Evolutionary conservation across 73 alveolate species (phyloP).

Genomic region (Chromera velia): DNA sequence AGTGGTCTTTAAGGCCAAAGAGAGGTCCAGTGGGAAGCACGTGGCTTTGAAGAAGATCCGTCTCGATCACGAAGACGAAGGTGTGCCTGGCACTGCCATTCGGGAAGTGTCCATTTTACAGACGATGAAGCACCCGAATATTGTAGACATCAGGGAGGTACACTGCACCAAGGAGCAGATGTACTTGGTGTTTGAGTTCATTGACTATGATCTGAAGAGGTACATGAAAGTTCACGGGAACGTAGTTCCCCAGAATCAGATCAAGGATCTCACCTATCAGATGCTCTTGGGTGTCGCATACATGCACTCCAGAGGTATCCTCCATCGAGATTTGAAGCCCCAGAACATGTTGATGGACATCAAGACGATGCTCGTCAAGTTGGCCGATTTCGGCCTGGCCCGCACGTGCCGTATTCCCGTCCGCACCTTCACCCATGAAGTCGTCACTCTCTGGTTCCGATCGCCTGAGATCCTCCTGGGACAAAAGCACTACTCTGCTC

Average conservation of each 20-base stretch:
- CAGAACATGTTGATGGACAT: slow-evolving; percentile 58
- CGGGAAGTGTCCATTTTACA: slow-evolving; percentile 81
- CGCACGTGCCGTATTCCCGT: slow-evolving; percentile 58
- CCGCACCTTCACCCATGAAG: slow-evolving; percentile 59
- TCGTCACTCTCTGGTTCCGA: slow-evolving; percentile 70
- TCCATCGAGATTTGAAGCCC: slow-evolving; percentile 29
- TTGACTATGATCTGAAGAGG: slow-evolving; percentile 67
- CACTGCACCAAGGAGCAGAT: slow-evolving; percentile 58
- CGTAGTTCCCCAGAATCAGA: background rate
- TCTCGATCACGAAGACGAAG: slow-evolving; percentile 90
- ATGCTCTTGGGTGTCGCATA: slow-evolving; percentile 17
- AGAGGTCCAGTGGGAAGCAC: slow-evolving; percentile 65
- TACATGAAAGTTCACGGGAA: too few relatives aligned
- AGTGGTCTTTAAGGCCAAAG: slow-evolving; percentile 78
- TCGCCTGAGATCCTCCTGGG: slow-evolving; percentile 77
- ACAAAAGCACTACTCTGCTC: slow-evolving; percentile 17
- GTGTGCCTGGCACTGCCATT: slow-evolving; percentile 84
- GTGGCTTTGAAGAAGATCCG: slow-evolving; percentile 86
- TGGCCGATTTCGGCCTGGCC: slow-evolving; percentile 76
- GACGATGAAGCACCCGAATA: slow-evolving; percentile 76
- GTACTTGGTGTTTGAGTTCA: slow-evolving; percentile 67
- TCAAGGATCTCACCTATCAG: background rate
- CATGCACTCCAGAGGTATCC: slow-evolving; percentile 40
- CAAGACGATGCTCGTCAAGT: slow-evolving; percentile 43
- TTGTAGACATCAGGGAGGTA: slow-evolving; percentile 68